Evolutionary conservation across 768 basidiomycete species (phyloP).

Genomic region (Leccinum pellstonianum): DNA sequence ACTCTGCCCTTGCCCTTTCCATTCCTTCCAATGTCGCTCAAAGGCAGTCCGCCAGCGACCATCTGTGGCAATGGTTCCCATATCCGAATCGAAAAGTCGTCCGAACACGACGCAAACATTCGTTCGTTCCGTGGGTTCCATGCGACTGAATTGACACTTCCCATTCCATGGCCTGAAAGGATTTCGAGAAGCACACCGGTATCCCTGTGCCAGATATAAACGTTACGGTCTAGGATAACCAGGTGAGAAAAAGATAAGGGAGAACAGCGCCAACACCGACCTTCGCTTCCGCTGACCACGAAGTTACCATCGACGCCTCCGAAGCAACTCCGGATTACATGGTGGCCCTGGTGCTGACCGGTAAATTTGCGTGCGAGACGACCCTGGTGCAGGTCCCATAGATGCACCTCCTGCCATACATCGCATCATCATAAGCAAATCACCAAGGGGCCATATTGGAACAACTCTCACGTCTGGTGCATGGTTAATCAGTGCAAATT

Average conservation of each 20-base stretch:
- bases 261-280: conserved; percentile 40
- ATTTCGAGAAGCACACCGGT: conserved; percentile 78
- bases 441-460: neutral
- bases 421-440: conserved; percentile 7
- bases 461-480: conserved; percentile 71
- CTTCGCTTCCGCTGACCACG: conserved; percentile 93
- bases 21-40: conserved; percentile 28
- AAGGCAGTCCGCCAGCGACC: neutral
- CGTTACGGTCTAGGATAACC: conserved; percentile 70
- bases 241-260: conserved; percentile 10
- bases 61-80: too few species aligned
- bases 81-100: conserved; percentile 56
- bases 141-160: conserved; percentile 92
- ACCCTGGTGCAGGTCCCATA: conserved; percentile 77
- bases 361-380: conserved; percentile 76
- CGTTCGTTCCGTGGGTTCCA: conserved; percentile 90
- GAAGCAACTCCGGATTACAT: conserved; percentile 92
- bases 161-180: conserved; percentile 83
- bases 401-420: conserved; percentile 72
- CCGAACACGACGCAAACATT: conserved; percentile 96
- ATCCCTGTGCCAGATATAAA: conserved; percentile 95
- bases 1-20: conserved; percentile 69
- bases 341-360: conserved; percentile 80
- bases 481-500: conserved; percentile 82
- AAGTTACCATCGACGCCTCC: conserved; percentile 88